Evolutionary conservation across 495 filamentous ascomycete species (phyloP), one percentile per base, ranked within the genome.

Genomic region (Xylaria intraflava): DNA sequence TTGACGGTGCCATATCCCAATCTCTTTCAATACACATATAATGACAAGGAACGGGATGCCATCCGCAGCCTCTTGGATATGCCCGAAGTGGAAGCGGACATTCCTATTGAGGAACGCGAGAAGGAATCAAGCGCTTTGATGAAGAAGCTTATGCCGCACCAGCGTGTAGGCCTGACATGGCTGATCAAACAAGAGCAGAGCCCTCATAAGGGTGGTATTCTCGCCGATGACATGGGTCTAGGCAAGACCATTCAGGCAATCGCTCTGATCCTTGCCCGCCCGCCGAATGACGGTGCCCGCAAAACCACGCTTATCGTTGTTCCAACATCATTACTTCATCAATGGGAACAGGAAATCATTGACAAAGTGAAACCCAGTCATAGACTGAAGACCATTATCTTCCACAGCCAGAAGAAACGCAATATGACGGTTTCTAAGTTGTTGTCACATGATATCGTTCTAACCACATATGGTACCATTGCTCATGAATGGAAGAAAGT

Each of bases 161-260:
- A 95, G 62, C 89, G 87, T 54, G 67, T 92, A n/a, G 87, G 85
- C 22, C 64, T 95, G 23, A 75, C 81, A 0, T 95, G 89, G 89
- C 73, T 95, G 69, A 88, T 85, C 59, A 76, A 80, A 2, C 88
- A 87, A 67, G 46, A 64, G 22, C 82, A 89, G 46, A 77, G 81
- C 20, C 72, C 71, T 17, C 86, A 85, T 46, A 88, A 85, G 55
- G 89, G 89, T n/a, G 89, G 88, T 7, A 86, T 94, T 61, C 78
- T 91, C 46, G 89, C 87, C 53, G 64, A 95, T 63, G 89, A 91
- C 46, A 98, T 98, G 93, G 93, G 93, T 10, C 76, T 98, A 9
- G 93, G 93, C 19, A 98, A 98, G 72, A 98, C 93, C 1, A 86
- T 98, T 43, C 87, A 91, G 57, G 83, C 89, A 14, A 75, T 98